Evolutionary conservation across 371 early-diverging fungal species (phyloP).

Genomic region (Mortierella sp.): DNA sequence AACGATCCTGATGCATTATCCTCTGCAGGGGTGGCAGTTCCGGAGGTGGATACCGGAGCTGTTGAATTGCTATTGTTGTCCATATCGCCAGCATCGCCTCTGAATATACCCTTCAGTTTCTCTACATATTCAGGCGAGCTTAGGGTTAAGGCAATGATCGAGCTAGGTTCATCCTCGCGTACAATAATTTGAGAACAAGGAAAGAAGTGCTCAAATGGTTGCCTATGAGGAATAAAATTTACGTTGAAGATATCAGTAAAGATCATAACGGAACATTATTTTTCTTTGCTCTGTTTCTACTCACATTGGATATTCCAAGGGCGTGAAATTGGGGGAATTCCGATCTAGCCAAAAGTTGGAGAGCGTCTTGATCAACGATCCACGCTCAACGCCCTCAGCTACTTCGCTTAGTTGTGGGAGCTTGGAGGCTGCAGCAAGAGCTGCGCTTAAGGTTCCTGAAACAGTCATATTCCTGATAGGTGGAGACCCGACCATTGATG

Average conservation of each 20-base stretch:
- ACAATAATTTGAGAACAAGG: slow-evolving; percentile 86
- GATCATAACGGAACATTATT: not conserved
- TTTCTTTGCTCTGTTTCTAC: slow-evolving; percentile 14
- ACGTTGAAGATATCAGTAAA: not conserved
- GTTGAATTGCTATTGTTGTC: slow-evolving; percentile 26
- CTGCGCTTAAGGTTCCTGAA: slow-evolving; percentile 47
- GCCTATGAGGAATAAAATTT: slow-evolving; percentile 44
- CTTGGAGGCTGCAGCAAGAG: slow-evolving; percentile 50
- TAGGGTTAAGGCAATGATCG: slow-evolving; percentile 91
- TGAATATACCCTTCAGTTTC: slow-evolving; percentile 40
- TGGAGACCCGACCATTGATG: slow-evolving; percentile 33
- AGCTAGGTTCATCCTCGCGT: slow-evolving; percentile 94
- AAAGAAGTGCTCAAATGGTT: slow-evolving; percentile 87
- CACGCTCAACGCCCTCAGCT: slow-evolving; percentile 54
- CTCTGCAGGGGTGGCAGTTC: slow-evolving; percentile 40
- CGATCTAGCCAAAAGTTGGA: slow-evolving; percentile 81
- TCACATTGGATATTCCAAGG: slow-evolving; percentile 84
- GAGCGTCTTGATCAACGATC: slow-evolving; percentile 82
- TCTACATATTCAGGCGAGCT: slow-evolving; percentile 52
- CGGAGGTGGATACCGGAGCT: slow-evolving; percentile 55
- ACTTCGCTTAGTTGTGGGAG: slow-evolving; percentile 50
- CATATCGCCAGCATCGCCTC: slow-evolving; percentile 21
- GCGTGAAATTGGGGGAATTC: slow-evolving; percentile 69
- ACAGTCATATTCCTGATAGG: slow-evolving; percentile 46
- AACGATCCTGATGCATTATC: slow-evolving; percentile 17